These are phyloP conservation scores for Beauveria brongniartii DNA, from an alignment of 2,329 filamentous ascomycete genomes.

Conservation along the genomic window DNA sequence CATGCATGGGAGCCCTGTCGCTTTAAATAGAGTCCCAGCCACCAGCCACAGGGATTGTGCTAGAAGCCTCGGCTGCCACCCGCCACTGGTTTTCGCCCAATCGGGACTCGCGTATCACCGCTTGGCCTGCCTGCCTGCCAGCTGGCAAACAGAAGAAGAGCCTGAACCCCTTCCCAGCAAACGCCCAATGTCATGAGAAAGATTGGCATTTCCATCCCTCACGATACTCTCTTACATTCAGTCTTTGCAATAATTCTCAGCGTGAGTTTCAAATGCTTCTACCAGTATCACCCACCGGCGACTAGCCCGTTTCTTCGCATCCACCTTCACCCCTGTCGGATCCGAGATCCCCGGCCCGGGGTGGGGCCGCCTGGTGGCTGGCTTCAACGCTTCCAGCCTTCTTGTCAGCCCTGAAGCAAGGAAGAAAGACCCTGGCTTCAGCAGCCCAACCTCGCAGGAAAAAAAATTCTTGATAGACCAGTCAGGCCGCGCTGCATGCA, in stretches of 20 bases:
- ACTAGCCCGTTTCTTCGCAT: background rate
- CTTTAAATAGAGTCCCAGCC: background rate
- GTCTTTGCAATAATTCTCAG: background rate
- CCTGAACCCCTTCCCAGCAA: background rate
- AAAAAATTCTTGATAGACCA: slow-evolving; percentile 7
- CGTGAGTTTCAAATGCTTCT: background rate
- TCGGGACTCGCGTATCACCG: background rate
- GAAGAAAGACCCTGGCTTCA: background rate
- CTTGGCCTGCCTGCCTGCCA: background rate
- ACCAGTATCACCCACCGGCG: background rate
- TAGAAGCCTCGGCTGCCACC: slow-evolving; percentile 1
- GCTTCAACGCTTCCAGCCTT: slow-evolving; percentile 6
- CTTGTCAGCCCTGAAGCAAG: background rate
- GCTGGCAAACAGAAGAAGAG: slow-evolving; percentile 1
- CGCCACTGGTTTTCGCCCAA: slow-evolving; percentile 2
- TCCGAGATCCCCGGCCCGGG: slow-evolving; percentile 8
- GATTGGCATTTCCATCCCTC: background rate
- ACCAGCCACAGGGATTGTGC: slow-evolving; percentile 4
- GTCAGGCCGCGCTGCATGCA: background rate
- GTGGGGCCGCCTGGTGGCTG: slow-evolving; percentile 8
- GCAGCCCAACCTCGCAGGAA: slow-evolving; percentile 3
- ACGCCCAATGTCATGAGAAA: background rate
- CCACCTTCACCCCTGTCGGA: slow-evolving; percentile 5
- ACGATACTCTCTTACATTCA: background rate
- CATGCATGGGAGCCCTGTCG: background rate